Conservation (phyloP, 129 eudicot species). For the Rutidosis leptorrhynchoides region DNA sequence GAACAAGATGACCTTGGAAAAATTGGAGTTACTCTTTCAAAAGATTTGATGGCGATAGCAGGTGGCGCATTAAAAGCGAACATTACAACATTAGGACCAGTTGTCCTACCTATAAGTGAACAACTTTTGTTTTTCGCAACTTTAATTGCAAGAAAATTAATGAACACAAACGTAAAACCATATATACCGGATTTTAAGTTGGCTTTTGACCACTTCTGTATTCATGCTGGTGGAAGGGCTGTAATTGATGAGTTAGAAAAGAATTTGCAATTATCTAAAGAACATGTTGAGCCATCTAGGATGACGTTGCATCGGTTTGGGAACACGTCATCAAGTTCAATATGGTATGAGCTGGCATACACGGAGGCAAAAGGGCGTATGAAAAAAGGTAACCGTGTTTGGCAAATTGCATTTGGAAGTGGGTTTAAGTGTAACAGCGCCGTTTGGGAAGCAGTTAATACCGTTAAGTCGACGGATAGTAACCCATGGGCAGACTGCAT, state of each 20-base stretch:
- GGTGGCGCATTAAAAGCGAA: slow-evolving; percentile 52
- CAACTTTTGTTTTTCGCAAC: slow-evolving; percentile 47
- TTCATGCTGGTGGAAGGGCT: slow-evolving; percentile 67
- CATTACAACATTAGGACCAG: slow-evolving; percentile 56
- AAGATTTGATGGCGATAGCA: slow-evolving; percentile 61
- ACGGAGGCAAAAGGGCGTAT: slow-evolving; percentile 65
- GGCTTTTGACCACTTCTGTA: slow-evolving; percentile 61
- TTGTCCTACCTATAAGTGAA: slow-evolving; percentile 55
- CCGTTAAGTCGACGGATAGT: slow-evolving; percentile 40
- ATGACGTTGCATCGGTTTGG: slow-evolving; percentile 70
- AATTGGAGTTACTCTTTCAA: slow-evolving; percentile 52
- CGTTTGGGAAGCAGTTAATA: slow-evolving; percentile 57
- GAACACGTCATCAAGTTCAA: slow-evolving; percentile 67
- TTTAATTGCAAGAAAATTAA: slow-evolving; percentile 32
- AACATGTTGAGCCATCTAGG: slow-evolving; percentile 63
- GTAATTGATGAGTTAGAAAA: slow-evolving; percentile 67
- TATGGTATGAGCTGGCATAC: slow-evolving; percentile 65
- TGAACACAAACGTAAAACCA: slow-evolving; percentile 37
- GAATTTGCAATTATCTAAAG: slow-evolving; percentile 40
- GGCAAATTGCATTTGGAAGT: slow-evolving; percentile 73
- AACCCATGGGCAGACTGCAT: slow-evolving; percentile 57
- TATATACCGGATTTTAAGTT: slow-evolving; percentile 65
- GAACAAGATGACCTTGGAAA: slow-evolving; percentile 42
- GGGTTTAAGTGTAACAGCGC: slow-evolving; percentile 77
- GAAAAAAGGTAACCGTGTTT: slow-evolving; percentile 49